Base-by-base conservation (phyloP, 1,284 basidiomycete species). In the Trametes versicolor region DNA sequence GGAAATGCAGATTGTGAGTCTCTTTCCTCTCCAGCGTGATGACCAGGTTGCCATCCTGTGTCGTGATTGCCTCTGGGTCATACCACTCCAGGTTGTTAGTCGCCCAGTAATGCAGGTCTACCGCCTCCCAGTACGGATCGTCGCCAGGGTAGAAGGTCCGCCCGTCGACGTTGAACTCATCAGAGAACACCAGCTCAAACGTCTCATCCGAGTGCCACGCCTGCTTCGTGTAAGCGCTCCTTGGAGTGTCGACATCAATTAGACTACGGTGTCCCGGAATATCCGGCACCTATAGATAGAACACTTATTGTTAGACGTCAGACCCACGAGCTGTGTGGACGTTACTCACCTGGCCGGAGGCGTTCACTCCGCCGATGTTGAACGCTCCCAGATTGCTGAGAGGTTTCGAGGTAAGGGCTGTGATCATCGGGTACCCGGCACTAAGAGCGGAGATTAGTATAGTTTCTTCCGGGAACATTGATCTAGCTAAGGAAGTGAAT, bases 31-130 rank as follows among this genome's bases (percentile, higher is more conserved):
- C 78, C 63, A 80, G 71, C 63, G 81, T 89, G 70, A 95, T 88
- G 41, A 84, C 81, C 41, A 95, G 81, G 34, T 82, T 78, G 2
- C 93, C 93, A 63, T 82, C 81, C 63, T 78, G 74, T 0, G 93
- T 95, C 2, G 86, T 89, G 62, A 91, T 81, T 37, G 86, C 86
- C 10, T 79, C 78, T 0, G 93, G 85, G 71, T 92, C 87, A 72
- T 93, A 89, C 84, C 83, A 85, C 65, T 85, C 83, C 63, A 85
- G 68, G 65, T 85, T 82, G 58, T 75, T 75, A 59, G 78, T 80
- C 64, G 58, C 70, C 92, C 92, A 93, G 74, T 93, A 94, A 75
- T 93, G 87, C 43, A 94, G 70, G 73, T 89, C 88, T 0, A 83
- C 85, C 1, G 89, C 88, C 68, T 90, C 88, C 90, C 89, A 91